Conservation (phyloP, 805 yeast genomes). For the Cyberlindnera americana region DNA sequence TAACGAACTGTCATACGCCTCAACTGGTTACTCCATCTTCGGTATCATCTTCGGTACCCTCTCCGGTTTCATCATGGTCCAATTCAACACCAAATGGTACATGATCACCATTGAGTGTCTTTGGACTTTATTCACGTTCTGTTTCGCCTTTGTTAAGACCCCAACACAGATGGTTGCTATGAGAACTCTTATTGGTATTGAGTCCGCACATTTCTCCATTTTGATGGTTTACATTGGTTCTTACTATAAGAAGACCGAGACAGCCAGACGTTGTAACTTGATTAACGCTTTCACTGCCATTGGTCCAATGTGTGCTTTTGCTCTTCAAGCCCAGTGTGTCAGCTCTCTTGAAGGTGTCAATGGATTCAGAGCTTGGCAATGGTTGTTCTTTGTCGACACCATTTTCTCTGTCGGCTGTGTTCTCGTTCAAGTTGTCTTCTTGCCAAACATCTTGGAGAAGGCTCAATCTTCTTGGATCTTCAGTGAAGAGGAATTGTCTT, state of each 20-base stretch:
- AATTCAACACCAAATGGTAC: constrained; percentile 52
- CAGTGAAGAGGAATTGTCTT: constrained; percentile 11
- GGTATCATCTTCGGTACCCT: constrained; percentile 57
- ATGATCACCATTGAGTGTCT: constrained; percentile 8
- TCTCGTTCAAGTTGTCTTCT: constrained; percentile 13
- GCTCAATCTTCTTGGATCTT: constrained; percentile 30
- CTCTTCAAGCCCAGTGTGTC: constrained; percentile 51
- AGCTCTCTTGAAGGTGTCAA: constrained; percentile 38
- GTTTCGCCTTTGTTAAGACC: constrained; percentile 45
- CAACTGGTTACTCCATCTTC: constrained; percentile 56
- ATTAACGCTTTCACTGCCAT: constrained; percentile 61
- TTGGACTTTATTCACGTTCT: constrained; percentile 69
- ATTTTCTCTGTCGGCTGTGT: constrained; percentile 40
- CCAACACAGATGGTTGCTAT: constrained; percentile 54
- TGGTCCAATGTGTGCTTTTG: constrained; percentile 57
- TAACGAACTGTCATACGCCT: constrained; percentile 58
- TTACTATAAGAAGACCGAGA: constrained; percentile 54
- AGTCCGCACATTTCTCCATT: constrained; percentile 64
- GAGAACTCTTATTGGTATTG: constrained; percentile 66
- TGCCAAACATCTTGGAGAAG: constrained; percentile 28
- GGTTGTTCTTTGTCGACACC: constrained; percentile 67
- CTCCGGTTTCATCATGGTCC: constrained; percentile 51
- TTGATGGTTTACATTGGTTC: constrained; percentile 58
- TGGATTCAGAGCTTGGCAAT: constrained; percentile 59
- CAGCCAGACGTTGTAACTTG: constrained; percentile 58